These are phyloP conservation scores for Periconia digitata DNA, from an alignment of 2,329 filamentous ascomycete genomes.

Conservation along the genomic window DNA sequence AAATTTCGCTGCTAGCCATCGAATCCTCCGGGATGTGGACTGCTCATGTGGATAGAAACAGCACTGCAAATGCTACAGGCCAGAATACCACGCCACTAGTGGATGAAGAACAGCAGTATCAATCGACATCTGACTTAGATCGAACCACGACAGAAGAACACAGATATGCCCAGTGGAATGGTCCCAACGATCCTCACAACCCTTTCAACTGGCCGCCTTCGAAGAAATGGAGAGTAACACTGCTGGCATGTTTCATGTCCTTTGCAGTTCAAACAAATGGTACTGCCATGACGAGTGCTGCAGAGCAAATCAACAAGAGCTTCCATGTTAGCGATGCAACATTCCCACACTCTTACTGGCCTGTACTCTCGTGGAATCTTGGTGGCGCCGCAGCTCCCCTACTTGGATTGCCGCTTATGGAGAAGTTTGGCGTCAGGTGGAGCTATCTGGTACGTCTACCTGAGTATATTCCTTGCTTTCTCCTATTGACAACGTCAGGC, in stretches of 20 bases:
- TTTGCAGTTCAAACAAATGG: slow-evolving; percentile 36
- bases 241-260: slow-evolving; percentile 48
- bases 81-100: background rate
- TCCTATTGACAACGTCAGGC: slow-evolving; percentile 15
- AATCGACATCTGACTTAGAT: background rate
- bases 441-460: slow-evolving; percentile 42
- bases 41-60: background rate
- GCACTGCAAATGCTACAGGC: background rate
- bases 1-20: too few relatives aligned
- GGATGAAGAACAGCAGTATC: background rate
- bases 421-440: slow-evolving; percentile 48
- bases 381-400: slow-evolving; percentile 47
- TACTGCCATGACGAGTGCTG: slow-evolving; percentile 36
- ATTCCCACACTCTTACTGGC: slow-evolving; percentile 47
- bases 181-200: slow-evolving; percentile 26
- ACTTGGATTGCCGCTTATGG: slow-evolving; percentile 47
- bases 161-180: slow-evolving; percentile 19
- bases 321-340: slow-evolving; percentile 42
- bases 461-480: background rate
- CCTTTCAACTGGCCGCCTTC: slow-evolving; percentile 46
- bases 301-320: slow-evolving; percentile 40
- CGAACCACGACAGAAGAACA: background rate
- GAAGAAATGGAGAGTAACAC: slow-evolving; percentile 47
- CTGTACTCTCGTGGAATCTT: slow-evolving; percentile 46
- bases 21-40: too few relatives aligned